Base-by-base conservation (phyloP, 2,329 filamentous ascomycete genomes). In the Lomentospora prolificans region DNA sequence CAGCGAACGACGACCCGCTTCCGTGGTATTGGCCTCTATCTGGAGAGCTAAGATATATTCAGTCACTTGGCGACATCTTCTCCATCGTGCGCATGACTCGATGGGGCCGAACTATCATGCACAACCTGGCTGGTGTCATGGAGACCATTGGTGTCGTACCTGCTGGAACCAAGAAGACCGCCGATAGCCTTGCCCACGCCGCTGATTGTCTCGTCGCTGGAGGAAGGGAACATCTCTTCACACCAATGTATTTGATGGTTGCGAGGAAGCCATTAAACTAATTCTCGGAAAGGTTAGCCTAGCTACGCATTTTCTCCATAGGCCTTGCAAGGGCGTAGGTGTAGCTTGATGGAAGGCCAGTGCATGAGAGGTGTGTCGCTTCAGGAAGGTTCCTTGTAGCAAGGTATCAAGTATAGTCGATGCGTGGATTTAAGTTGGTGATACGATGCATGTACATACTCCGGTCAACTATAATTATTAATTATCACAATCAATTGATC, bases 231-330 rank as follows among this genome's bases (percentile, higher is more conserved):
- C 88, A 95, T 70, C 80, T 97, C n/a, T 97, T 97, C 74, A 97
- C 92, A 1, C 92, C 92, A 57, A 97, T 97, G 92, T 96, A 96
- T 75, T 77, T 97, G 67, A 96, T 96, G 89, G 82, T 96, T 58
- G 92, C 84, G 59, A 84, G 89, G 73, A 96, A 96, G 79, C 90
- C 92, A 53, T 61, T 22, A n/a, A 53, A 33, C 28, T 51, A 55
- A 10, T 48, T 22, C 44, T 22, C 8, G 44, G 22, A 27, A 19
- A 22, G 22, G 22, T 25, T 10, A 14, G 36, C 2, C 19, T 10
- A 48, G 7, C 10, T 25, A 27, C 17, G 22, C 8, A 10, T 48
- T 48, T 8, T 22, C 22, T 48, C n/a, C n/a, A n/a, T n/a, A n/a
- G n/a, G n/a, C n/a, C n/a, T n/a, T n/a, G n/a, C n/a, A n/a, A n/a